A percentile compares a stretch with the other conserved stretches of the same genome.
Conservation (phyloP, 73 alveolate species). For the Stentor coeruleus region DNA sequence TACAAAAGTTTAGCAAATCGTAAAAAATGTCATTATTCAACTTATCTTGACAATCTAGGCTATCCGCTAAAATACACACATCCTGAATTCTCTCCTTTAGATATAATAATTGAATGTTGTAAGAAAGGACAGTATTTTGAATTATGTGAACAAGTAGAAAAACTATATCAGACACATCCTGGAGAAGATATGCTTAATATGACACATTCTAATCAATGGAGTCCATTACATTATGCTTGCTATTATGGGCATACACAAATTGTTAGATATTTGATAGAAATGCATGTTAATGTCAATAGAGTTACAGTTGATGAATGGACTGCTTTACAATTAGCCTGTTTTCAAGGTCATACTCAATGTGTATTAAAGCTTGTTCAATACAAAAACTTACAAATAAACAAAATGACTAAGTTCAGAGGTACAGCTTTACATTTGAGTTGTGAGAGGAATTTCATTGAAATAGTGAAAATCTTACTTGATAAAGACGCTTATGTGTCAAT, state of each 20-base stretch:
- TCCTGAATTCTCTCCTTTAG: background rate
- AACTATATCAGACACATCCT: background rate
- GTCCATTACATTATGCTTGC: slow-evolving; percentile 31
- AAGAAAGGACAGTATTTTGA: background rate
- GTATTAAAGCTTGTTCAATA: slow-evolving; percentile 45
- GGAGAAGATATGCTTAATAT: slow-evolving; percentile 17
- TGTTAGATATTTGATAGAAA: background rate
- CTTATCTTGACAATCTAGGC: slow-evolving; percentile 7
- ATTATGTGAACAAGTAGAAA: background rate
- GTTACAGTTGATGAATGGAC: slow-evolving; percentile 62
- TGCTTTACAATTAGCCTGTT: slow-evolving; percentile 53
- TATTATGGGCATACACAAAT: background rate
- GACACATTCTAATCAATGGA: background rate
- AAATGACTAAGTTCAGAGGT: slow-evolving; percentile 52
- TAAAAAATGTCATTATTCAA: background rate
- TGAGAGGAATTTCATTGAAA: slow-evolving; percentile 48
- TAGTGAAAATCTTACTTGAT: slow-evolving; percentile 52
- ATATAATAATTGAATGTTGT: background rate
- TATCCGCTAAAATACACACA: background rate
- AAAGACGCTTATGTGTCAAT: slow-evolving; percentile 48
- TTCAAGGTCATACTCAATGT: slow-evolving; percentile 47
- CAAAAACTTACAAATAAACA: slow-evolving; percentile 46
- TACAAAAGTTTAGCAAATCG: background rate
- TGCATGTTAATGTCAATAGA: slow-evolving; percentile 46
- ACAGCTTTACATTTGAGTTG: slow-evolving; percentile 66